Base-by-base conservation (phyloP, 148 eudicot genomes). In the Rhododendron mucronatum region DNA sequence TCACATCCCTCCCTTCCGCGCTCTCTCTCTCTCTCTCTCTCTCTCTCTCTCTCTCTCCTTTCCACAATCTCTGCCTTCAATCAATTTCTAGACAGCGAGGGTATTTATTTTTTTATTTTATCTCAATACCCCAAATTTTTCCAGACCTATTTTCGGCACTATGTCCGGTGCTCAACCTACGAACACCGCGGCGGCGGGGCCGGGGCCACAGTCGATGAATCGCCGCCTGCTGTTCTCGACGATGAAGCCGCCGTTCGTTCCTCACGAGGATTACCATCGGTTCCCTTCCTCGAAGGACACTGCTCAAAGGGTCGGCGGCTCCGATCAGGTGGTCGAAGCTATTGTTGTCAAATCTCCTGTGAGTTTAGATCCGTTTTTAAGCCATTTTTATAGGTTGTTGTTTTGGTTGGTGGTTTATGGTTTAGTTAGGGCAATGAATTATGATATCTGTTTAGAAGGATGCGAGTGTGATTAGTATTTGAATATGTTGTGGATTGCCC, bases 341-440 rank as follows among this genome's bases (percentile, higher is more conserved):
- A 85, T 96, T n/a, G 83, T 93, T 28, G 94, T 93, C n/a, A 95
- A 93, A 82, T 90, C 98, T 83, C 92, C 95, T 15, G 98, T 96
- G 85, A 88, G 93, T 85, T 44, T 57, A 16, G n/a, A 37, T 47
- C 26, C 18, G 18, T 84, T 37, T n/a, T 28, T 15, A 14, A 23
- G 1, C 47, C 11, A 33, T 80, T 14, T 61, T 16, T 0, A 81
- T 55, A 7, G 51, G 61, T 44, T 44, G 5, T 1, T 78, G 83
- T 48, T 21, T 74, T 1, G 80, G 33, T 80, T 67, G 84, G 50
- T 50, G n/a, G 78, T 67, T 90, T 86, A 1, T 47, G 57, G 45
- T 84, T 84, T 45, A 50, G 26, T 63, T 11, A 84, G 65, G 83
- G 53, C 74, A 57, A 69, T 71, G 73, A 61, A 21, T 69, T 81